Evolutionary conservation across 1,284 basidiomycete species (phyloP).

Genomic region (Pulveroboletus sp.): DNA sequence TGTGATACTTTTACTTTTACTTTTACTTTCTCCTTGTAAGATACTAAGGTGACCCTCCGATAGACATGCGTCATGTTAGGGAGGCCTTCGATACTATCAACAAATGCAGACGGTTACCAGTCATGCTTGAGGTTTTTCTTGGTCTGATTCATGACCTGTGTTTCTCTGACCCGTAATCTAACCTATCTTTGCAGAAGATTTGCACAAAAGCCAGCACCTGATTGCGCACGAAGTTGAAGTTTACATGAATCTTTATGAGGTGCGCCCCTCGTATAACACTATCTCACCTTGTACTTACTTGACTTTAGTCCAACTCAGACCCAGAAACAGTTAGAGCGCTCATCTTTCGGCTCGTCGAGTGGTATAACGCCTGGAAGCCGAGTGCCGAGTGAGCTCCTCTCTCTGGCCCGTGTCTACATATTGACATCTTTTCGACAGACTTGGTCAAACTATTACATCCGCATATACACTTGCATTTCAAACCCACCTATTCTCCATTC

Average conservation of each 20-base stretch:
- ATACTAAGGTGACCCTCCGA: constrained; percentile 1
- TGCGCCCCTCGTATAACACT: constrained; percentile 26
- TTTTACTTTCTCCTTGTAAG: neutral
- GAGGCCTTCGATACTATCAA: constrained; percentile 54
- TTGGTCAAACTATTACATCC: constrained; percentile 54
- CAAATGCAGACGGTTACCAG: constrained; percentile 52
- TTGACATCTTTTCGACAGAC: constrained; percentile 36
- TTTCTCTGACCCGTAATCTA: neutral
- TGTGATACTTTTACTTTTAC: constrained; percentile 4
- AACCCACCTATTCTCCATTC: constrained; percentile 60
- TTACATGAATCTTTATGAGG: constrained; percentile 60
- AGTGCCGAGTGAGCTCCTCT: constrained; percentile 44
- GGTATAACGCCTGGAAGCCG: constrained; percentile 68
- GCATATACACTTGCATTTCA: constrained; percentile 67
- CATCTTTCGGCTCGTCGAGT: constrained; percentile 54
- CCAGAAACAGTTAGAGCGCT: constrained; percentile 48
- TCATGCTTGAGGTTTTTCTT: constrained; percentile 62
- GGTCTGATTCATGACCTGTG: constrained; percentile 38
- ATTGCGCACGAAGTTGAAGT: constrained; percentile 56
- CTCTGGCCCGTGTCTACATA: constrained; percentile 1
- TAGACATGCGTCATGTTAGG: constrained; percentile 49
- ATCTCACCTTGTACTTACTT: neutral
- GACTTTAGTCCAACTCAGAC: constrained; percentile 43
- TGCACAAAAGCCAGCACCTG: constrained; percentile 55
- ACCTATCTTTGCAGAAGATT: constrained; percentile 45